Percentiles rank a stretch among this genome's conserved stretches.
These are phyloP conservation scores for Heracleum sosnowskyi DNA, from an alignment of 129 eudicot species.

Conservation along the genomic window DNA sequence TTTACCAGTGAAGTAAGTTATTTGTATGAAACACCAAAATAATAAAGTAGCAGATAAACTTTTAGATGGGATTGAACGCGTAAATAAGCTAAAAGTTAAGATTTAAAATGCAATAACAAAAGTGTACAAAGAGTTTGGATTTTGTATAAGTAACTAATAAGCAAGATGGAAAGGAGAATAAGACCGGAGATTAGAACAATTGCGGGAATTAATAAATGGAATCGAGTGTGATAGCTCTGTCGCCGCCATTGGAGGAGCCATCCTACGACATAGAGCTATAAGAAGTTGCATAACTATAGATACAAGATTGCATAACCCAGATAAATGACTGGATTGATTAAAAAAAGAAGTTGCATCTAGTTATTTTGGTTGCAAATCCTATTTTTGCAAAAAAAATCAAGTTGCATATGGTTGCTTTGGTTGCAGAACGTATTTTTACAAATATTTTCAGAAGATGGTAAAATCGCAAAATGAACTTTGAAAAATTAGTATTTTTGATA, in stretches of 20 bases:
- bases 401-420: no score
- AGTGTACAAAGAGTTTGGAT: conserved; percentile 49
- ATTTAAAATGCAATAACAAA: conserved; percentile 35
- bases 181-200: conserved; percentile 26
- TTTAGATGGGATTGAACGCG: conserved; percentile 38
- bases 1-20: conserved; percentile 68
- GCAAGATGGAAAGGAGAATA: conserved; percentile 26
- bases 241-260: conserved; percentile 53
- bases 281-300: no score
- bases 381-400: no score
- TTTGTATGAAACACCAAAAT: conserved; percentile 68
- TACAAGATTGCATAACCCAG: no score
- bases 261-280: background rate
- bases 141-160: no score
- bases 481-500: no score
- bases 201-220: conserved; percentile 22
- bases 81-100: conserved; percentile 31
- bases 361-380: no score
- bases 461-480: no score
- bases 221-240: conserved; percentile 16
- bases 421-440: no score
- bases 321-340: no score
- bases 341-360: no score
- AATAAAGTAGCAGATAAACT: conserved; percentile 50
- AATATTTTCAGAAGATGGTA: no score